phyloP scores from a whole-genome alignment of 2,329 filamentous ascomycete species.

The Elsinoe australis region DNA sequence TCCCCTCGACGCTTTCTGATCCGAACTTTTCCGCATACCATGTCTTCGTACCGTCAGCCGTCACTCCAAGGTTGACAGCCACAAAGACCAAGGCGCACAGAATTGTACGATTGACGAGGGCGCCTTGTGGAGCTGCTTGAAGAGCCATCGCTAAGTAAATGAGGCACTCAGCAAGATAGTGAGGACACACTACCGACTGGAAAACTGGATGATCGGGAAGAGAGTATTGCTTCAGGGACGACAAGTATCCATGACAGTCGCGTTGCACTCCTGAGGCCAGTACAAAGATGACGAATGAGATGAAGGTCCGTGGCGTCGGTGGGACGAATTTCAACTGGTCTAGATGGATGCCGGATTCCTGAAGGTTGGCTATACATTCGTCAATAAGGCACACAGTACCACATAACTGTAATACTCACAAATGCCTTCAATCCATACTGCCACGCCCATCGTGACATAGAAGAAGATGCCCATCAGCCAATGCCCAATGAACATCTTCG shows the following conservation, averaged over 20 bases:
- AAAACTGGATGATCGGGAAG: constrained; percentile 70
- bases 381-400: too few relatives aligned
- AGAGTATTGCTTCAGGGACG: constrained; percentile 60
- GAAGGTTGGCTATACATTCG: constrained; percentile 25
- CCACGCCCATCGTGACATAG: constrained; percentile 65
- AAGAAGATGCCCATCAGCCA: constrained; percentile 72
- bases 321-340: constrained; percentile 34
- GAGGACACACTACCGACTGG: constrained; percentile 66
- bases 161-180: constrained; percentile 82
- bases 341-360: constrained; percentile 30
- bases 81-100: constrained; percentile 66
- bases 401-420: constrained; percentile 47
- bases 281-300: constrained; percentile 58
- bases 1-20: constrained; percentile 50
- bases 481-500: constrained; percentile 78
- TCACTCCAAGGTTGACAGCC: constrained; percentile 69
- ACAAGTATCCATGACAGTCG: constrained; percentile 45
- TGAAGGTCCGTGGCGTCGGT: constrained; percentile 45
- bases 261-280: constrained; percentile 67
- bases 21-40: constrained; percentile 80
- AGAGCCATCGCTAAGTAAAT: constrained; percentile 75
- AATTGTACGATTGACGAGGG: constrained; percentile 64
- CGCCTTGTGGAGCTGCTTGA: constrained; percentile 60
- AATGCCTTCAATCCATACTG: constrained; percentile 77
- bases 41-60: constrained; percentile 64